Conservation (phyloP, 2,329 filamentous ascomycete genomes). For the Knufia petricola region DNA sequence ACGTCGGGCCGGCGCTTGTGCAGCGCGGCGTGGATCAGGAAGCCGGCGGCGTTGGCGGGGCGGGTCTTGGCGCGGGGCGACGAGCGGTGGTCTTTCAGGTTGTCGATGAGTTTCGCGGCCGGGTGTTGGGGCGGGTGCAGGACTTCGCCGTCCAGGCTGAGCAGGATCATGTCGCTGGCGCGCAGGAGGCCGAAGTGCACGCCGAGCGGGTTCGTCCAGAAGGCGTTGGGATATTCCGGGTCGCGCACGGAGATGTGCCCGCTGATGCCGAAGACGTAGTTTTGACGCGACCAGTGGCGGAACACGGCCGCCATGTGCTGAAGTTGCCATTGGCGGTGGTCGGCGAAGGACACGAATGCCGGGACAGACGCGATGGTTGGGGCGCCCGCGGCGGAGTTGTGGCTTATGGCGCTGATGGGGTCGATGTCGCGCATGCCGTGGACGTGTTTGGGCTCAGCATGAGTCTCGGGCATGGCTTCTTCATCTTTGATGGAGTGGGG, state of each 20-base stretch:
- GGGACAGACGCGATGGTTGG: conserved; percentile 44
- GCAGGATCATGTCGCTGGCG: conserved; percentile 57
- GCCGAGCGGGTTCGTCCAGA: conserved; percentile 60
- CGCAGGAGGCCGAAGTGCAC: conserved; percentile 56
- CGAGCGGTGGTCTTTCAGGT: not conserved
- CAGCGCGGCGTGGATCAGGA: conserved; percentile 59
- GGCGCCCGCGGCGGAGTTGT: conserved; percentile 19
- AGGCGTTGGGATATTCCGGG: conserved; percentile 49
- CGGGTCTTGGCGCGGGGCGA: conserved; percentile 26
- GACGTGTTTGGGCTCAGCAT: conserved; percentile 14
- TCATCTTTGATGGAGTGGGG: conserved; percentile 5
- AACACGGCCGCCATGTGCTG: conserved; percentile 61
- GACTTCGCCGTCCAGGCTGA: conserved; percentile 53
- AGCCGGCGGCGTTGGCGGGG: conserved; percentile 58
- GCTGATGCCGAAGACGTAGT: conserved; percentile 58
- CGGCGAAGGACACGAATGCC: conserved; percentile 42
- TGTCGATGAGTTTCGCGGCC: conserved; percentile 38
- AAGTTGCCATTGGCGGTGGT: conserved; percentile 54
- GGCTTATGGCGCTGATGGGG: conserved; percentile 23
- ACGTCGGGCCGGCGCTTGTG: conserved; percentile 57
- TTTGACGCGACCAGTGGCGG: conserved; percentile 56
- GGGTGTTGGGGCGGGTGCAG: conserved; percentile 36
- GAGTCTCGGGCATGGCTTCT: not conserved
- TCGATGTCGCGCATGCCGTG: conserved; percentile 23
- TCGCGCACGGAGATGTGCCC: conserved; percentile 61